Evolutionary conservation across 108 stramenopile species (phyloP).

Genomic region (Mediolabrus comicus): DNA sequence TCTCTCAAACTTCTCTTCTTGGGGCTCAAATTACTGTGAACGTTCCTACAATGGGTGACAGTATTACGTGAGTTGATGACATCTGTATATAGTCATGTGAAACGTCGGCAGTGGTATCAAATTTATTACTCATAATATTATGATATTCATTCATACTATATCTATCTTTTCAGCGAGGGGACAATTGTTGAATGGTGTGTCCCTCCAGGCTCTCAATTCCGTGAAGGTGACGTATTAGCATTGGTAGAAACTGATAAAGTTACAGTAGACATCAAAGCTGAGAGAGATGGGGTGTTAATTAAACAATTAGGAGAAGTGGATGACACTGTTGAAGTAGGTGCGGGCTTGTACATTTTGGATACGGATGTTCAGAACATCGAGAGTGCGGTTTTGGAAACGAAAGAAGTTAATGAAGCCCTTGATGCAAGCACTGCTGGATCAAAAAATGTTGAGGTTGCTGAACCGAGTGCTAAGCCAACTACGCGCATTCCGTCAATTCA

Average conservation of each 20-base stretch:
- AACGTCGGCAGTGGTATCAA: not conserved
- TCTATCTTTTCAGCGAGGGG: slow-evolving; percentile 51
- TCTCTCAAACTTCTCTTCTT: slow-evolving; percentile 38
- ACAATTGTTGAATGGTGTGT: slow-evolving; percentile 89
- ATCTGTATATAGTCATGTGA: not conserved
- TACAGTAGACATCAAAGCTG: slow-evolving; percentile 91
- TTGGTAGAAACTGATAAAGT: slow-evolving; percentile 93
- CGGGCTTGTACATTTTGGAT: slow-evolving; percentile 75
- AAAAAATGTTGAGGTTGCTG: slow-evolving; percentile 10
- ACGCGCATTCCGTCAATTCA: slow-evolving; percentile 80
- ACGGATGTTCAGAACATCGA: slow-evolving; percentile 59
- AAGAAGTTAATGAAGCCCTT: slow-evolving; percentile 24
- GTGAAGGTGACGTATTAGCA: slow-evolving; percentile 84
- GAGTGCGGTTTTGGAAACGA: slow-evolving; percentile 19
- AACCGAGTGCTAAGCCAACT: slow-evolving; percentile 14
- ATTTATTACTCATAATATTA: slow-evolving; percentile 1
- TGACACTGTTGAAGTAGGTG: slow-evolving; percentile 84
- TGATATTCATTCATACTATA: not conserved
- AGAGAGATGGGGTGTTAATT: slow-evolving; percentile 71
- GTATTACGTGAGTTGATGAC: slow-evolving; percentile 64
- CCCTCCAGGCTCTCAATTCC: slow-evolving; percentile 66
- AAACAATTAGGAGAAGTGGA: slow-evolving; percentile 76
- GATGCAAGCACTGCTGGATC: slow-evolving; percentile 3
- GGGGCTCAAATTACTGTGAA: slow-evolving; percentile 61
- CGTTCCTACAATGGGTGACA: slow-evolving; percentile 85